A percentile compares a stretch with the other conserved stretches of the same genome.
phyloP scores from a whole-genome alignment of 495 filamentous ascomycete genomes.

The Podospora conica region DNA sequence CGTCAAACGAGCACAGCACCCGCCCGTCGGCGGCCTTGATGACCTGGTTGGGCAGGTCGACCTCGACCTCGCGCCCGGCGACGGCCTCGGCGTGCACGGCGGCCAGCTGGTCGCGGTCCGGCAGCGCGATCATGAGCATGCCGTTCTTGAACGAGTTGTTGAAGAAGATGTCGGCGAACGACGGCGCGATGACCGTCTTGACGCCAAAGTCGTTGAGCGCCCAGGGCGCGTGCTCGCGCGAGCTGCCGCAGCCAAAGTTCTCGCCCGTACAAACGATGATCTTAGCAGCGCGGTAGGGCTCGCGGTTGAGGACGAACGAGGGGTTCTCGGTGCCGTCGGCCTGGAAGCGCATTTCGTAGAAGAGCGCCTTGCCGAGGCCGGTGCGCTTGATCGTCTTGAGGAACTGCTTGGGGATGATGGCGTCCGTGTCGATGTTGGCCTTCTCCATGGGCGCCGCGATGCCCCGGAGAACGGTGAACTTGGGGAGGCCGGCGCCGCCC shows the following conservation, averaged over 20 bases:
- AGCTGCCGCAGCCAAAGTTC: constrained; percentile 95
- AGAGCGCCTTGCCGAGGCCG: constrained; percentile 81
- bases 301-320: constrained; percentile 84
- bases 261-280: constrained; percentile 88
- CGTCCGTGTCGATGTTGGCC: constrained; percentile 92
- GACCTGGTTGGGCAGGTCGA: constrained; percentile 81
- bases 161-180: constrained; percentile 96
- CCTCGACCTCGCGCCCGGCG: constrained; percentile 79
- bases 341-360: constrained; percentile 74
- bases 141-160: constrained; percentile 99
- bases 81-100: constrained; percentile 72
- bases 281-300: constrained; percentile 78
- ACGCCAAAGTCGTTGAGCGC: constrained; percentile 95
- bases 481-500: constrained; percentile 62
- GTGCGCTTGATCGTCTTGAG: constrained; percentile 99
- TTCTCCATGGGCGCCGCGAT: constrained; percentile 84
- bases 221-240: constrained; percentile 95
- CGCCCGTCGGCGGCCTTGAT: constrained; percentile 69
- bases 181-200: constrained; percentile 85
- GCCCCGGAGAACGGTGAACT: constrained; percentile 76
- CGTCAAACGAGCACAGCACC: constrained; percentile 70
- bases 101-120: constrained; percentile 57
- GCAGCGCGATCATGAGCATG: constrained; percentile 85
- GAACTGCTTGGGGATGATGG: constrained; percentile 99
- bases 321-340: constrained; percentile 63